phyloP scores from a whole-genome alignment of 345 rosid species.

The Pugionium dolabratum region DNA sequence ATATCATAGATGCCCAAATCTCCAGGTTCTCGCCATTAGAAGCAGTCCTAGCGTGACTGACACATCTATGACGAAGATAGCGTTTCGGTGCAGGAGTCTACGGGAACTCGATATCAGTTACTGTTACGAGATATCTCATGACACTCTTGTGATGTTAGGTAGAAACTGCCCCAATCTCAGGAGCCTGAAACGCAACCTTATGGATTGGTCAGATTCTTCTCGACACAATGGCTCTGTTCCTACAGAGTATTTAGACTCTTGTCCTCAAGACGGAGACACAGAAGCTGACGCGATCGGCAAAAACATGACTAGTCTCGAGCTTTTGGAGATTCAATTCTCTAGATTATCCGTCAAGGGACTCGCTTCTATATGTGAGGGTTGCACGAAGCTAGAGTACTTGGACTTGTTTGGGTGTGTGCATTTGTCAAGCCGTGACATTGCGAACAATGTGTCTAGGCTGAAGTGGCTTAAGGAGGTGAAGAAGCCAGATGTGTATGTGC shows the following conservation, averaged over 20 bases:
- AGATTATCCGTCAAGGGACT: slow-evolving; percentile 67
- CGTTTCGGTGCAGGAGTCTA: slow-evolving; percentile 56
- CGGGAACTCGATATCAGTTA: slow-evolving; percentile 71
- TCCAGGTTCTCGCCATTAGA: slow-evolving; percentile 60
- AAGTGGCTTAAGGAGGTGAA: slow-evolving; percentile 59
- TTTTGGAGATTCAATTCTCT: slow-evolving; percentile 69
- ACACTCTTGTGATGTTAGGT: slow-evolving; percentile 60
- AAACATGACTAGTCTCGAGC: slow-evolving; percentile 58
- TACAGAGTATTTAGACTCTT: slow-evolving; percentile 58
- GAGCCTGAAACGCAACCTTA: slow-evolving; percentile 61
- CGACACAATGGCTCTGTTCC: slow-evolving; percentile 67
- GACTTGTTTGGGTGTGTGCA: slow-evolving; percentile 76
- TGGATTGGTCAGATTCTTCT: slow-evolving; percentile 80
- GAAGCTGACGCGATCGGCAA: slow-evolving; percentile 76
- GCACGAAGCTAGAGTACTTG: slow-evolving; percentile 59
- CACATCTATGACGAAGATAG: slow-evolving; percentile 61
- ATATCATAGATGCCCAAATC: slow-evolving; percentile 62
- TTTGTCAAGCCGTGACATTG: slow-evolving; percentile 67
- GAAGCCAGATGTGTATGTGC: slow-evolving; percentile 67
- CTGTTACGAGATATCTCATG: slow-evolving; percentile 78
- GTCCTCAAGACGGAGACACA: slow-evolving; percentile 80
- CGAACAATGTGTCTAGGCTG: slow-evolving; percentile 45
- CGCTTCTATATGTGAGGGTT: slow-evolving; percentile 59
- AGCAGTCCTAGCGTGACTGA: slow-evolving; percentile 73
- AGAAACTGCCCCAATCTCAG: slow-evolving; percentile 67